Percentiles rank a stretch among this genome's conserved stretches.
Evolutionary conservation across 2,329 filamentous ascomycete genomes (phyloP).

Genomic region (Elsinoe necatrix): DNA sequence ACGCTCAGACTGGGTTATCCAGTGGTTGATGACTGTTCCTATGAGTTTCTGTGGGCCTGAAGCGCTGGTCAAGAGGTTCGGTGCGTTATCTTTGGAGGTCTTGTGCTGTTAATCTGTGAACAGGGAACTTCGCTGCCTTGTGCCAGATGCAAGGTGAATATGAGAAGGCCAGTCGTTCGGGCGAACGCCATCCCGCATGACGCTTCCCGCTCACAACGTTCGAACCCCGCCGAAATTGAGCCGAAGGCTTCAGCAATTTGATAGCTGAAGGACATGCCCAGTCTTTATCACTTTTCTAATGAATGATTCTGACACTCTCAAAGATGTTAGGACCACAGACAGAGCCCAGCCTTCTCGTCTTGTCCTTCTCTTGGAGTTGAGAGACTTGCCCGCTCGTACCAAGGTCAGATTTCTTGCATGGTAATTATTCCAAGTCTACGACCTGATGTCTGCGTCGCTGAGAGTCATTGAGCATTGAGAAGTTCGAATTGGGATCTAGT

Average conservation of each 20-base stretch:
- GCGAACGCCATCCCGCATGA: conserved; percentile 12
- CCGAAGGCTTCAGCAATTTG: background rate
- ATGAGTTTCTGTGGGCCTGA: background rate
- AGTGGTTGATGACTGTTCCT: background rate
- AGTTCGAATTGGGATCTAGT: conserved; percentile 50
- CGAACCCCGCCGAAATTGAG: background rate
- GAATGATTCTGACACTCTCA: conserved; percentile 46
- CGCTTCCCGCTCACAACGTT: background rate
- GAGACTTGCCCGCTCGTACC: conserved; percentile 45
- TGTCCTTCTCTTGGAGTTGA: conserved; percentile 43
- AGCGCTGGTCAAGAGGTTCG: background rate
- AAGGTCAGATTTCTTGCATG: conserved; percentile 92
- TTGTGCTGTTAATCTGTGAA: background rate
- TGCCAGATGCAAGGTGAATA: background rate
- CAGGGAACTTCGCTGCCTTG: conserved; percentile 11
- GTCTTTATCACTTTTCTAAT: background rate
- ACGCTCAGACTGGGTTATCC: background rate
- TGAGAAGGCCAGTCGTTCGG: conserved; percentile 5
- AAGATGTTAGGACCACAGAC: background rate
- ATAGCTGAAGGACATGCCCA: background rate
- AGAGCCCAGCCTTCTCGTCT: conserved; percentile 24
- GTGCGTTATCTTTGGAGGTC: background rate
- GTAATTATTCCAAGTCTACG: conserved; percentile 44
- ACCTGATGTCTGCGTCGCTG: conserved; percentile 4
- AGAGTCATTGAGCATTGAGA: conserved; percentile 43